A percentile compares a stretch with the other conserved stretches of the same genome.
Evolutionary conservation across 306 rosid species (phyloP).

Genomic region (Trichosanthes truncata): DNA sequence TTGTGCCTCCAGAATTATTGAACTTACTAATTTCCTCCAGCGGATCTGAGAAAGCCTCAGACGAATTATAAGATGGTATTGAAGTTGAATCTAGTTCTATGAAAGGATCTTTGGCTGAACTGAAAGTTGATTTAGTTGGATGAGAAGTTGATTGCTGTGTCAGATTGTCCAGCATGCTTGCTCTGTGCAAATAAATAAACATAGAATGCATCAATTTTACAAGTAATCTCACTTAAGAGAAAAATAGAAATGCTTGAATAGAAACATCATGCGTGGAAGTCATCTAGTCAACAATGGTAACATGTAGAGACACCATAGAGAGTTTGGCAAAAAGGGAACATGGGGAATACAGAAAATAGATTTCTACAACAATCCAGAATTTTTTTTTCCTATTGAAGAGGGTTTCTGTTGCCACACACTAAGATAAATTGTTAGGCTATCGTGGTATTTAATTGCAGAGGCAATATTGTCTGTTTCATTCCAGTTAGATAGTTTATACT

Average conservation of each 20-base stretch:
- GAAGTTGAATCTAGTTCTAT: conserved; percentile 48
- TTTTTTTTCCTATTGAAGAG: neutral
- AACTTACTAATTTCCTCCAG: conserved; percentile 35
- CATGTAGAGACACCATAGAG: neutral
- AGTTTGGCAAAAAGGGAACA: neutral
- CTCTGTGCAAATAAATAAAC: conserved; percentile 13
- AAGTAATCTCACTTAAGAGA: conserved; percentile 4
- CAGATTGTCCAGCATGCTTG: conserved; percentile 10
- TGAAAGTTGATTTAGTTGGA: conserved; percentile 20
- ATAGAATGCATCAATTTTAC: neutral
- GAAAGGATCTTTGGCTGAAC: conserved; percentile 58
- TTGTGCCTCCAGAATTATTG: conserved; percentile 33
- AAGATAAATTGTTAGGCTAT: neutral
- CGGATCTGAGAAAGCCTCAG: conserved; percentile 37
- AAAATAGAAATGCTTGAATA: neutral
- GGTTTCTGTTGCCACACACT: neutral
- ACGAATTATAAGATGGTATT: conserved; percentile 21
- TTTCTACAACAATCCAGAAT: neutral
- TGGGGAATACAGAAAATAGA: neutral
- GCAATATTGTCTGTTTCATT: neutral
- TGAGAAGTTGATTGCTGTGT: conserved; percentile 19
- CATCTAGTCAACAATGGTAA: neutral
- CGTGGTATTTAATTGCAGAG: neutral
- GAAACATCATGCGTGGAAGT: neutral
- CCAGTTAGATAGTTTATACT: neutral